Conservation (phyloP, 2,329 filamentous ascomycete genomes). For the Pseudogymnoascus sp. region DNA sequence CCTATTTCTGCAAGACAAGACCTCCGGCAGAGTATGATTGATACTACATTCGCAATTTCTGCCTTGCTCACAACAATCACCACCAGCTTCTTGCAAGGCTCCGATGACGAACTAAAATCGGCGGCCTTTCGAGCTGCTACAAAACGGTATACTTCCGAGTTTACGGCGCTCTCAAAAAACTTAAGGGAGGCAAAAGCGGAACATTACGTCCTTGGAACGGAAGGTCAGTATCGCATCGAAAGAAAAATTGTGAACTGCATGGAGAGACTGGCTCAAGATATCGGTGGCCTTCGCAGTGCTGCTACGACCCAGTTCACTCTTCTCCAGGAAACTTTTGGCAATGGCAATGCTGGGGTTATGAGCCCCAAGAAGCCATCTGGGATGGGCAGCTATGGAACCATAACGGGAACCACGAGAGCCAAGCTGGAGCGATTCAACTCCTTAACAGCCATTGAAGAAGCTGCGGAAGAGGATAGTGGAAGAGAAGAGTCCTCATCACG, state of each 20-base stretch:
- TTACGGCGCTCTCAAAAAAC: slow-evolving; percentile 65
- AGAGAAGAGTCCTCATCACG: slow-evolving; percentile 32
- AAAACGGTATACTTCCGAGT: slow-evolving; percentile 57
- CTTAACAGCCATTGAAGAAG: slow-evolving; percentile 57
- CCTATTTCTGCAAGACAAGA: slow-evolving; percentile 68
- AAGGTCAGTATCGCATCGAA: slow-evolving; percentile 71
- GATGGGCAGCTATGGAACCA: neutral
- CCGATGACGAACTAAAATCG: slow-evolving; percentile 67
- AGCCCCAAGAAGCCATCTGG: neutral
- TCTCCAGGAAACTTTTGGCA: slow-evolving; percentile 52
- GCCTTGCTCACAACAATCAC: slow-evolving; percentile 79
- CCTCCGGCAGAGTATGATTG: slow-evolving; percentile 65
- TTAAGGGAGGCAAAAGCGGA: slow-evolving; percentile 83
- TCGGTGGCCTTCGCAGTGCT: slow-evolving; percentile 84
- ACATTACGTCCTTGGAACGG: slow-evolving; percentile 73
- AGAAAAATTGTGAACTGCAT: slow-evolving; percentile 75
- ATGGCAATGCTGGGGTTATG: slow-evolving; percentile 2
- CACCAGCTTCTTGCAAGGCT: slow-evolving; percentile 73
- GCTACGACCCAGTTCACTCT: slow-evolving; percentile 83
- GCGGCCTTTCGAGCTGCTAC: slow-evolving; percentile 56
- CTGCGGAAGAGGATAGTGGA: slow-evolving; percentile 48
- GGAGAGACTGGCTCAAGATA: slow-evolving; percentile 76
- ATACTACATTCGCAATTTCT: slow-evolving; percentile 65
- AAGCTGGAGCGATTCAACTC: slow-evolving; percentile 38
- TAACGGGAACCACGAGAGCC: slow-evolving; percentile 30